Conservation (phyloP, 306 rosid genomes). For the Purshia tridentata region DNA sequence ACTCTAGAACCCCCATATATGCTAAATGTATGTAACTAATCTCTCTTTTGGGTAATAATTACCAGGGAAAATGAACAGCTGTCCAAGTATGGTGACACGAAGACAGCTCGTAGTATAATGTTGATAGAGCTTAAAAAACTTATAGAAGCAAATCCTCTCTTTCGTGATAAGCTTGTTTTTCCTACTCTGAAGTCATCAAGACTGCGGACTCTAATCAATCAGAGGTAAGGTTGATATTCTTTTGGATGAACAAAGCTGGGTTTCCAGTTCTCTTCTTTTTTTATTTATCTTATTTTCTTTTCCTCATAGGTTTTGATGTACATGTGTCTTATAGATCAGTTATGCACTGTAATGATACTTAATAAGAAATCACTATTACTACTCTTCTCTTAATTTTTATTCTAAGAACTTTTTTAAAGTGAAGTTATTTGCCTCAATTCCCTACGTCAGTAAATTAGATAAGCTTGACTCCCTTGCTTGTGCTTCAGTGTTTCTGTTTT, state of each 20-base stretch:
- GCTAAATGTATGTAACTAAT: neutral
- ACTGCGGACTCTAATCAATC: constrained; percentile 77
- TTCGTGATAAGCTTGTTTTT: constrained; percentile 75
- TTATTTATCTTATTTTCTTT: neutral
- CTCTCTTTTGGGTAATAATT: constrained; percentile 24
- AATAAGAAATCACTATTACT: neutral
- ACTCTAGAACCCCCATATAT: neutral
- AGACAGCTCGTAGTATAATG: constrained; percentile 82
- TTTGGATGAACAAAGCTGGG: constrained; percentile 17
- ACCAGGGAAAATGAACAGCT: constrained; percentile 84
- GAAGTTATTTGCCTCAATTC: neutral
- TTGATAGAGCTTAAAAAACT: constrained; percentile 79
- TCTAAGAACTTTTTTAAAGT: neutral
- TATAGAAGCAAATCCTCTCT: constrained; percentile 78
- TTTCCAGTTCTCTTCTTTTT: constrained; percentile 12
- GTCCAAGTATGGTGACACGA: constrained; percentile 82
- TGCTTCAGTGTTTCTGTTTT: constrained; percentile 3
- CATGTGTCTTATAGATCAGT: neutral
- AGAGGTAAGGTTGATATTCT: constrained; percentile 53
- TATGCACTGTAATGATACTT: neutral
- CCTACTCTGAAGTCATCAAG: constrained; percentile 73
- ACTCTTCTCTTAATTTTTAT: no score
- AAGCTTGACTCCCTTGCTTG: neutral
- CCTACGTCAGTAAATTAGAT: neutral
- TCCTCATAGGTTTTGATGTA: neutral